A percentile compares a stretch with the other conserved stretches of the same genome.
These are phyloP conservation scores for Trypanosoma melophagium DNA, from an alignment of 208 protist genomes.

Conservation along the genomic window DNA sequence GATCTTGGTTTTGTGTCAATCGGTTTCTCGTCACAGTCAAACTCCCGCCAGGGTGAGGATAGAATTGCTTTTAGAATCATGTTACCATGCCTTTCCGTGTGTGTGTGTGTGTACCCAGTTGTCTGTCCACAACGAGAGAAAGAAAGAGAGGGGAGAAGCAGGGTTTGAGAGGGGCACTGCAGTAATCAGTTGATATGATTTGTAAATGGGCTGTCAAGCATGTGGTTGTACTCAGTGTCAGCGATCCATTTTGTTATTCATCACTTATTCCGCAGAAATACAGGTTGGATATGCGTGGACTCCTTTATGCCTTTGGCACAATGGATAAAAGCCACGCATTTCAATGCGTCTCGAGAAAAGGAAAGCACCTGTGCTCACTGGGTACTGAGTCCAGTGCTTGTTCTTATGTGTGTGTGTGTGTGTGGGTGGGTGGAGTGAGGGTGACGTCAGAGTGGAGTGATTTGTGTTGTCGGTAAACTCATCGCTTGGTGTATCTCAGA, in stretches of 20 bases:
- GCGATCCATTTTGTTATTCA: slow-evolving; percentile 30
- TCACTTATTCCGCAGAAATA: no score
- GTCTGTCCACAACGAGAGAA: no score
- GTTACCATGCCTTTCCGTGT: no score
- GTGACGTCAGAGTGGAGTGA: slow-evolving; percentile 46
- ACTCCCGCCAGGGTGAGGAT: slow-evolving; percentile 56
- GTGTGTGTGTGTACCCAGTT: not conserved
- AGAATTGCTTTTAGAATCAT: slow-evolving; percentile 47
- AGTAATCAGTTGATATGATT: slow-evolving; percentile 6
- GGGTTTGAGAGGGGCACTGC: no score
- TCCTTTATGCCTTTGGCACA: no score
- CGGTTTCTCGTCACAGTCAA: slow-evolving; percentile 53
- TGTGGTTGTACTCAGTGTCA: slow-evolving; percentile 19
- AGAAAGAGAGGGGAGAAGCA: slow-evolving; percentile 5
- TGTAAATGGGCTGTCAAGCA: slow-evolving; percentile 20
- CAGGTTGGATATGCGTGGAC: no score
- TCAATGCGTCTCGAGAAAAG: no score
- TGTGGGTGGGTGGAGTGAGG: not conserved
- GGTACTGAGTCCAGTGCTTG: no score
- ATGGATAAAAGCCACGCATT: no score
- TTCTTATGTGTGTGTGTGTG: no score
- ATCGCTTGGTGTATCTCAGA: not conserved
- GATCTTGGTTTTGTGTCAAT: slow-evolving; percentile 80
- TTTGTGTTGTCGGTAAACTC: slow-evolving; percentile 22
- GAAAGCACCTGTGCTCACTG: no score